These are phyloP conservation scores for Herpetomonas tarakana DNA, from an alignment of 208 protist species.

Conservation along the genomic window DNA sequence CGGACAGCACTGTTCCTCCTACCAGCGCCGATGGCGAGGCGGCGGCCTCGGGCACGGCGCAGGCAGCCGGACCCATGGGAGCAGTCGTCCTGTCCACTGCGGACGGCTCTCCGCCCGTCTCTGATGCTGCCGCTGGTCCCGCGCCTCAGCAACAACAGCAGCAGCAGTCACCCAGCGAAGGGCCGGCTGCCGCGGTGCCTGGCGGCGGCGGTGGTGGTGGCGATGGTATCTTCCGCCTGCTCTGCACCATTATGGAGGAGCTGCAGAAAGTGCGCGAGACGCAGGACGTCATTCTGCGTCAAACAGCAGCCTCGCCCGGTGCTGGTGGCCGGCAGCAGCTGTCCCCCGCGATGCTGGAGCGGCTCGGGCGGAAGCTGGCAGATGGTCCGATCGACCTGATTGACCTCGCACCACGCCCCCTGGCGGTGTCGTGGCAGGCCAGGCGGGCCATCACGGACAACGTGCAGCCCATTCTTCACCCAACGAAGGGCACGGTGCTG, in stretches of 20 bases:
- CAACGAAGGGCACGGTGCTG: constrained; percentile 45
- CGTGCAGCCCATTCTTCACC: constrained; percentile 77
- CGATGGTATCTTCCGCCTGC: constrained; percentile 68
- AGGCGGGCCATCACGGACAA: constrained; percentile 54
- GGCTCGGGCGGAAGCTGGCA: constrained; percentile 39
- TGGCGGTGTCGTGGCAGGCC: constrained; percentile 70
- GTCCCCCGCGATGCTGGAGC: constrained; percentile 41
- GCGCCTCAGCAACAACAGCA: constrained; percentile 1
- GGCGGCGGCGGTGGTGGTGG: constrained; percentile 2
- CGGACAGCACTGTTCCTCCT: constrained; percentile 10
- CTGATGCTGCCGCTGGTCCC: background rate
- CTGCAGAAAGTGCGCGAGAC: constrained; percentile 69
- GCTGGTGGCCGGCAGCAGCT: constrained; percentile 9
- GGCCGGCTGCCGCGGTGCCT: background rate
- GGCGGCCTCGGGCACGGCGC: too few relatives aligned
- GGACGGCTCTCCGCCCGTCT: too few relatives aligned
- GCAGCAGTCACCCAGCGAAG: background rate
- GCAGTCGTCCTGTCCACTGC: background rate
- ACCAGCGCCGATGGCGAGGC: background rate
- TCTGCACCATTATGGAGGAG: constrained; percentile 85
- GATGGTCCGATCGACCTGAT: constrained; percentile 55
- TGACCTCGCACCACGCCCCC: constrained; percentile 60
- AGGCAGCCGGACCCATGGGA: background rate
- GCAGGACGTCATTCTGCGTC: constrained; percentile 54
- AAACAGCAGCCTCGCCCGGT: constrained; percentile 4